These are phyloP conservation scores for Puccinia novopanici DNA, from an alignment of 1,284 basidiomycete genomes.

Conservation along the genomic window DNA sequence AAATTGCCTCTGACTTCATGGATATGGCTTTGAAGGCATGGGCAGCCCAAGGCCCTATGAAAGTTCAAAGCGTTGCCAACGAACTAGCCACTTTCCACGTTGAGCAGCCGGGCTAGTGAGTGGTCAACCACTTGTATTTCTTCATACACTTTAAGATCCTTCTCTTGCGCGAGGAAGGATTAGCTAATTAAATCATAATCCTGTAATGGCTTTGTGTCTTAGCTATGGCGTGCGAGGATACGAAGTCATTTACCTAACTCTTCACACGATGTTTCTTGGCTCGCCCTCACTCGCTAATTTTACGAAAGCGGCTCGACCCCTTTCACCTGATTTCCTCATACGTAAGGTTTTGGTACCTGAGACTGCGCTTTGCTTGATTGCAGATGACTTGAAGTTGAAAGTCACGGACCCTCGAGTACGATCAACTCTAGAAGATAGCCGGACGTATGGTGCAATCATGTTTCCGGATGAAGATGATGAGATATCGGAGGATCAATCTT, in stretches of 20 bases:
- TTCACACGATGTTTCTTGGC: background rate
- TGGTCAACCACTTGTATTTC: background rate
- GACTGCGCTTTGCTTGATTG: constrained; percentile 2
- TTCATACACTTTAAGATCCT: too few species aligned
- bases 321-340: background rate
- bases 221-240: background rate
- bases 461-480: constrained; percentile 17
- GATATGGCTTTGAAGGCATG: background rate
- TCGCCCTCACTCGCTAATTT: background rate
- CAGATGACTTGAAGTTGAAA: background rate
- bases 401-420: background rate
- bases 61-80: background rate
- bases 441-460: background rate
- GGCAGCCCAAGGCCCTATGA: background rate
- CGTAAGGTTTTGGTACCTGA: constrained; percentile 2
- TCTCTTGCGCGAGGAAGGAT: too few species aligned
- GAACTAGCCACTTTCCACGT: background rate
- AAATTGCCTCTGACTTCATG: background rate
- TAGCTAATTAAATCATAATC: background rate
- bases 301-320: background rate
- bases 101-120: background rate
- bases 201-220: background rate
- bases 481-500: background rate
- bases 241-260: background rate
- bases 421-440: background rate